Base-by-base conservation (phyloP, 2,329 filamentous ascomycete genomes). In the Dactylellina sp. region DNA sequence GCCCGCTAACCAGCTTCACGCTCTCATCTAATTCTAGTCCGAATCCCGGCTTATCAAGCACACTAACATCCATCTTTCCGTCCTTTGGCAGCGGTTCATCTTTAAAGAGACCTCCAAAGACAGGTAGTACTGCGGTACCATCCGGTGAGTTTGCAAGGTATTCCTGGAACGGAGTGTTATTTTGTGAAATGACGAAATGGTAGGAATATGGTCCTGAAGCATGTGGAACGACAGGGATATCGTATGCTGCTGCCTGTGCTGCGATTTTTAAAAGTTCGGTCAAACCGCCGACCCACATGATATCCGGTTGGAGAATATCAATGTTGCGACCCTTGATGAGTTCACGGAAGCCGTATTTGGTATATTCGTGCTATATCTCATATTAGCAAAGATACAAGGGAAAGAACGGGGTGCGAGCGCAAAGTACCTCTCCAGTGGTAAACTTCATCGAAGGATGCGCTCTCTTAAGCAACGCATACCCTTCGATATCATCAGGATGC, bases 231-330 rank as follows among this genome's bases (percentile, higher is more conserved):
- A 97, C 93, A 11, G 93, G 93, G 72, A 97, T 91, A 79, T 97
- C 93, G 82, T 97, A 97, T 20, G 93, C 93, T 2, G 93, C 88
- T 2, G 93, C 93, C 87, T 96, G 90, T 61, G 93, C 90, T 14
- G 92, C 87, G 59, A 97, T 90, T 82, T 92, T 95, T 77, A 97
- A 88, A 68, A 97, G 86, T 82, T 97, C 93, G 0, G 93, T 97
- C 85, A 97, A 82, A 75, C 93, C 93, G 75, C 93, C 93, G 12
- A 97, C 88, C 93, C 93, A 97, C 93, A 97, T 97, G 76, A 97
- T 93, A 80, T 97, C 93, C 12, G 93, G 93, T 83, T 97, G 93
- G 79, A 97, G 88, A 78, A 97, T 96, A 81, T 97, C 93, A 72
- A 97, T 84, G 82, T 96, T 96, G 77, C 93, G 91, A 64, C 90